Conservation (phyloP, 306 rosid genomes). For the Rosa rugosa region DNA sequence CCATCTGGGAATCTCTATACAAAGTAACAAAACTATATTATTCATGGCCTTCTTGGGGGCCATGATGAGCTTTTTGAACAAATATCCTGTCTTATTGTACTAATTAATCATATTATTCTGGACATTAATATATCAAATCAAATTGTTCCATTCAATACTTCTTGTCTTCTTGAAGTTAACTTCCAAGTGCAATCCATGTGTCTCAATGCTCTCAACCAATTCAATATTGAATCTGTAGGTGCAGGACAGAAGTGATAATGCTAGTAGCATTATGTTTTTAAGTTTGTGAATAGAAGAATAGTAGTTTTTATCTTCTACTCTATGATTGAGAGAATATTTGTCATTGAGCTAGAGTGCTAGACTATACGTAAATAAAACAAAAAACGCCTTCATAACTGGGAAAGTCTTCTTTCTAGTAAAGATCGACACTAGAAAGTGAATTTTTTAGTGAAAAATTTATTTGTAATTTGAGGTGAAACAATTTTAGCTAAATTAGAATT, state of each 20-base stretch:
- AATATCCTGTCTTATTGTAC: background rate
- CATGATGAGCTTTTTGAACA: constrained; percentile 2
- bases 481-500: background rate
- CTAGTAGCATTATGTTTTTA: background rate
- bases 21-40: background rate
- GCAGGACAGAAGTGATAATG: background rate
- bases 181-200: background rate
- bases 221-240: background rate
- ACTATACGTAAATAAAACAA: background rate
- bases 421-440: background rate
- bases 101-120: background rate
- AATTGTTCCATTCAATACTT: background rate
- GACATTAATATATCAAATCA: constrained; percentile 8
- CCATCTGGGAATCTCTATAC: constrained; percentile 3
- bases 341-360: background rate
- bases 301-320: background rate
- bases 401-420: background rate
- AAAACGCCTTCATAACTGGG: background rate
- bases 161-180: background rate
- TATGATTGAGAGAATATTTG: background rate
- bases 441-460: background rate
- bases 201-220: background rate
- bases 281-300: background rate
- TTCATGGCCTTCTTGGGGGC: constrained; percentile 2
- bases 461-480: background rate